Conservation (phyloP, 352 stramenopile species). For the Globisporangium heterothallicum region DNA sequence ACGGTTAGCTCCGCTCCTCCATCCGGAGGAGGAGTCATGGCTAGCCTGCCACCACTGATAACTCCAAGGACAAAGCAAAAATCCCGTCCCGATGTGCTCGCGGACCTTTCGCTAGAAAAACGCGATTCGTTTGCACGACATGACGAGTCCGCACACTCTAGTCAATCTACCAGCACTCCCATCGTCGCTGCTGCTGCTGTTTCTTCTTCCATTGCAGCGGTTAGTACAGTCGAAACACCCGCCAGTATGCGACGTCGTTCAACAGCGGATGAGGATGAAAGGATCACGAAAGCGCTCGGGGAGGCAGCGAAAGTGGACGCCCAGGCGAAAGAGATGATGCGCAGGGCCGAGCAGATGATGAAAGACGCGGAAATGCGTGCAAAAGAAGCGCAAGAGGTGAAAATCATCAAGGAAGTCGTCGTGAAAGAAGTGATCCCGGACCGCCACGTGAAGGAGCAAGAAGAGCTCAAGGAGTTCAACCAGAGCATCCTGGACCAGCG, state of each 20-base stretch:
- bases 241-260: too few relatives aligned
- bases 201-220: background rate
- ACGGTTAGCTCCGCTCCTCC: background rate
- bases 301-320: slow-evolving; percentile 53
- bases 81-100: slow-evolving; percentile 10
- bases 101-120: slow-evolving; percentile 4
- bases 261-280: slow-evolving; percentile 1
- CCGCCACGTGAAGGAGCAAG: slow-evolving; percentile 51
- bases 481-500: slow-evolving; percentile 61
- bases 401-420: slow-evolving; percentile 60
- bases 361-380: slow-evolving; percentile 38
- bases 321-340: slow-evolving; percentile 75
- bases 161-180: background rate
- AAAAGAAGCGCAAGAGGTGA: slow-evolving; percentile 31
- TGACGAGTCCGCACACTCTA: background rate
- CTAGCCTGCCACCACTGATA: slow-evolving; percentile 9
- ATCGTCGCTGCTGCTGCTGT: background rate
- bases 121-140: slow-evolving; percentile 1
- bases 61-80: slow-evolving; percentile 9
- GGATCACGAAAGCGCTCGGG: slow-evolving; percentile 35
- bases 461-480: slow-evolving; percentile 62
- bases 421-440: slow-evolving; percentile 79
- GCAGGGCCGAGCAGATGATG: slow-evolving; percentile 60
- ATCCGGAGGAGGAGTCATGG: background rate
- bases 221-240: background rate